Base-by-base conservation (phyloP, 176 grass and related monocot genomes). In the Elaeis guineensis region DNA sequence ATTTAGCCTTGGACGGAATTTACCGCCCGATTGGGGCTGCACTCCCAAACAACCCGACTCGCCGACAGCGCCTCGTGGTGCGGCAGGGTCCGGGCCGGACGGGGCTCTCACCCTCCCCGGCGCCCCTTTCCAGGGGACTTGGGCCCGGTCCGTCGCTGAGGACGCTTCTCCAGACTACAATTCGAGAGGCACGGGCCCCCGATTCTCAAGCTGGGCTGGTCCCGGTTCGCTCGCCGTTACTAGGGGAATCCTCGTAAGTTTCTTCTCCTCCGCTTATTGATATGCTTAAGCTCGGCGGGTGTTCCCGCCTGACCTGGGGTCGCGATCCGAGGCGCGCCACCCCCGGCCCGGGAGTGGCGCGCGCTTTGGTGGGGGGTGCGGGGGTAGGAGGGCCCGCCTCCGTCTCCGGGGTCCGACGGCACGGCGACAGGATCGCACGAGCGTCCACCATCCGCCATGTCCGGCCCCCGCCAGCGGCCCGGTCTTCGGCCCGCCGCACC, bases 181-280 rank as follows among this genome's bases (percentile, higher is more conserved):
- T 35, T 35, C 32, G 32, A 2, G 32, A 1, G 32, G 6, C 32
- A 7, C 32, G 8, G 32, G 7, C 32, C 7, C 32, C 0, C 32
- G 32, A 35, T 35, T 35, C 32, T 35, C 32, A 35, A 35, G 32
- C 5, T 35, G 32, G 32, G n/a, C n/a, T 66, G 60, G 8, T 79
- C 76, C 75, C 69, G 68, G 66, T 79, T 79, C 76, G 76, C 76
- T 79, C 76, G 76, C 67, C 76, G 67, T 79, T 79, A 79, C 76
- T 79, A 72, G 58, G 76, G 76, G 67, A 79, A 79, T 79, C 76
- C 76, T 66, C n/a, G 76, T 79, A 79, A 79, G 76, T 79, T 79
- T 79, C 76, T 79, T 72, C 76, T 79, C 60, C 76, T 79, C 76
- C 76, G 60, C 68, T 78, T 78, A 78, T 63, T 78, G 70, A 78